Evolutionary conservation across 306 rosid genomes (phyloP), one percentile per base, ranked within the genome.

Genomic region (Trifolium repens): DNA sequence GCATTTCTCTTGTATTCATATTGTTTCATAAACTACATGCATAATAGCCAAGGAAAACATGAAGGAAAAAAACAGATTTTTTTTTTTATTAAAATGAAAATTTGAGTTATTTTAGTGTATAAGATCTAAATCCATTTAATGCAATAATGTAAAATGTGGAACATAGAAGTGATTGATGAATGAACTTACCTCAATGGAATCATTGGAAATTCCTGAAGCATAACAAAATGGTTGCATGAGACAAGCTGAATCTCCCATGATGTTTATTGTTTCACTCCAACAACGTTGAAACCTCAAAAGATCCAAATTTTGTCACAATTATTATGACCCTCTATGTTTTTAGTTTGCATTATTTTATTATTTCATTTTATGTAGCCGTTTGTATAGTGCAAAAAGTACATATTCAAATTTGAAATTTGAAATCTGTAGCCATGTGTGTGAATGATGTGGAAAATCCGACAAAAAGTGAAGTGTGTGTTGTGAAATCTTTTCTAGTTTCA

Each of bases 211-310:
- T 53, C 93, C 96, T 8, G 97, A 89, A 81, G 87, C 84, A 63
- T 90, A 92, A 70, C 98, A 92, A 81, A 94, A 89, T 37, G 99
- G 97, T 52, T 87, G 98, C 96, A 94, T 84, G 87, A 94, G 85
- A 86, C 99, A 92, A 47, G 92, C 42, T 34, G 99, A 88, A 78
- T 94, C 99, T 46, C 90, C 98, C 99, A 94, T 94, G 82, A 61
- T 55, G 63, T 58, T 58, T 26, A 12, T 26, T 26, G 13, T 27
- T 73, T 67, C 60, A 9, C 73, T 40, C 57, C 76, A 57, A 39
- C 65, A 57, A 26, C 46, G 75, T 62, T 1, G 52, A 69, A 81
- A 71, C 80, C 74, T 52, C 82, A 67, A 60, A 86, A 85, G 76
- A 78, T 83, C 86, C 82, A 69, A 89, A 80, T 89, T 77, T 71